These are phyloP conservation scores for Helicocarpus griseus DNA, from an alignment of 2,329 filamentous ascomycete species.

Conservation along the genomic window DNA sequence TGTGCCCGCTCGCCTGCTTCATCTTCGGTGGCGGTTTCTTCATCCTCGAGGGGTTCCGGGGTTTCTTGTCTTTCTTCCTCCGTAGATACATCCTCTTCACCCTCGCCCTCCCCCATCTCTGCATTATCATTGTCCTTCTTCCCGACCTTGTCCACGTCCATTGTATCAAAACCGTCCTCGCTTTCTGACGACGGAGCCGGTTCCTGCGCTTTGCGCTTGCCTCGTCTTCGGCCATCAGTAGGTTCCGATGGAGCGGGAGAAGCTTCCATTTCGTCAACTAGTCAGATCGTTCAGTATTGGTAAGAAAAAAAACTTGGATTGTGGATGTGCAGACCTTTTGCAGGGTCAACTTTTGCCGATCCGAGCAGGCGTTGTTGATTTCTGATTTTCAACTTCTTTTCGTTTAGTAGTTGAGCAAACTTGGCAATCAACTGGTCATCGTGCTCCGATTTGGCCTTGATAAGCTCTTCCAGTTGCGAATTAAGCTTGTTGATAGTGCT, in stretches of 20 bases:
- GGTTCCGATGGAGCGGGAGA: constrained; percentile 7
- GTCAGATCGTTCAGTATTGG: constrained; percentile 2
- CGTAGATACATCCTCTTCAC: constrained; percentile 7
- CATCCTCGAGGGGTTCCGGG: constrained; percentile 26
- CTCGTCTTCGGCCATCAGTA: neutral
- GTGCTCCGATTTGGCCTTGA: constrained; percentile 46
- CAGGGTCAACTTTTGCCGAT: constrained; percentile 37
- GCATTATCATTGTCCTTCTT: constrained; percentile 3
- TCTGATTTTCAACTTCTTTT: constrained; percentile 56
- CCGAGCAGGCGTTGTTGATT: constrained; percentile 50
- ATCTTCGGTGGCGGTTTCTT: constrained; percentile 23
- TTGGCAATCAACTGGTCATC: constrained; percentile 49
- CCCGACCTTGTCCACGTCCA: constrained; percentile 23
- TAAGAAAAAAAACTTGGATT: neutral
- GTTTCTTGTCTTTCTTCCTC: constrained; percentile 21
- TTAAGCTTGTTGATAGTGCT: constrained; percentile 43
- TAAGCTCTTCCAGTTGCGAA: constrained; percentile 48
- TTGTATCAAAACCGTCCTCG: constrained; percentile 28
- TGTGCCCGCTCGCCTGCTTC: constrained; percentile 11
- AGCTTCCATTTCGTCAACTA: constrained; percentile 22
- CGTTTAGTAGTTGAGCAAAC: constrained; percentile 49
- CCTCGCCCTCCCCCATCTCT: constrained; percentile 4
- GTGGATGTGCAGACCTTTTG: constrained; percentile 19
- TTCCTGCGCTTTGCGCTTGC: constrained; percentile 23
- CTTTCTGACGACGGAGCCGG: constrained; percentile 16